Base-by-base conservation (phyloP, 2,329 filamentous ascomycete species). In the Fusarium sp. region DNA sequence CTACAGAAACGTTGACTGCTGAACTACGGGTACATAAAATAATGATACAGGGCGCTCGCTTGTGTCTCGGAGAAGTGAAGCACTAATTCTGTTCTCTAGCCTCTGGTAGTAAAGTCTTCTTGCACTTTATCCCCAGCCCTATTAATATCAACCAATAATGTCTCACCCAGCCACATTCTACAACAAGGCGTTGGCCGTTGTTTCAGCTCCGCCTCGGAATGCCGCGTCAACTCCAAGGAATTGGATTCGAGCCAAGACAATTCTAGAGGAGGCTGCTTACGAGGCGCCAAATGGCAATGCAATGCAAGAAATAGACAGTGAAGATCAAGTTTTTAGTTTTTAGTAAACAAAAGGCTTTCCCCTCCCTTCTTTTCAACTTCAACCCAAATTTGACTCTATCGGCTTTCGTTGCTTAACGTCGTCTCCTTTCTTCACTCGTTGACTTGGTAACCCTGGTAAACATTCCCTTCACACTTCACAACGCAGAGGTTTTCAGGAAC, bases 131-230 rank as follows among this genome's bases (percentile, higher is more conserved):
- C 55, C 62, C 72, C 46, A 49, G 59, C 65, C 59, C 68, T 75
- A 75, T 74, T 65, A 71, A 75, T 75, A 75, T 42, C 52, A 42
- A 20, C 74, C 71, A 75, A 74, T 72, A 49, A 60, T 5, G 3
- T 2, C 6, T 11, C 13, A 40, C 57, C 66, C 69, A 76, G 74
- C 74, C 74, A 76, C 74, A 73, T 67, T 62, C 44, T 20, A 65
- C 41, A 68, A 62, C 49, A 65, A 72, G 71, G 74, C 71, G 66
- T 64, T 67, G 74, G 71, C 65, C 70, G 66, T 65, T 69, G 74
- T 76, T 69, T 75, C 74, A 74, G 73, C 74, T 74, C 62, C 74
- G 74, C 74, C 74, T 66, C 74, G 48, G 48, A 74, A 60, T 75
- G 74, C 74, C 74, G 74, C 74, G 74, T 75, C 72, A 75, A 75